A percentile compares a stretch with the other conserved stretches of the same genome.
These are phyloP conservation scores for Caryopteris hybrid DNA, from an alignment of 305 asterid genomes.

Conservation along the genomic window DNA sequence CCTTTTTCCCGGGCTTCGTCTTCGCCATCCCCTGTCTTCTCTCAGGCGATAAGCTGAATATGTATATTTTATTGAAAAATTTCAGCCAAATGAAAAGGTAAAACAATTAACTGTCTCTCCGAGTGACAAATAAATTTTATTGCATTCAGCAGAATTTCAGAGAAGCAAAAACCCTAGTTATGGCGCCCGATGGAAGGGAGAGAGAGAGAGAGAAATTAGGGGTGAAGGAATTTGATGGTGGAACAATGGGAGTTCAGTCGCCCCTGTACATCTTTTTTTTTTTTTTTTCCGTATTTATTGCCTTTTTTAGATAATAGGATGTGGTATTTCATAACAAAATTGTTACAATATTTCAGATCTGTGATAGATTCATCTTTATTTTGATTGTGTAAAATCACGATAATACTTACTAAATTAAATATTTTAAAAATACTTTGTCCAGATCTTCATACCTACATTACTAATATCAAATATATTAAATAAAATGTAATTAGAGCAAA, in stretches of 20 bases:
- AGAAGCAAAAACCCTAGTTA: slow-evolving; percentile 18
- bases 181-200: not conserved
- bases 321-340: too few species aligned
- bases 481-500: too few species aligned
- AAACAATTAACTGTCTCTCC: not conserved
- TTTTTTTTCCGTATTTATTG: not conserved
- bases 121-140: not conserved
- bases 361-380: not conserved
- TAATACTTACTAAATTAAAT: too few species aligned
- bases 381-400: too few species aligned
- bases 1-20: slow-evolving; percentile 68
- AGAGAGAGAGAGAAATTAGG: not conserved
- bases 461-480: too few species aligned
- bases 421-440: too few species aligned
- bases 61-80: not conserved
- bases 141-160: not conserved
- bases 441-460: too few species aligned
- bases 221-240: slow-evolving; percentile 4
- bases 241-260: slow-evolving; percentile 8
- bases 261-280: not conserved
- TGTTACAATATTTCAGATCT: too few species aligned
- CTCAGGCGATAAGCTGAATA: not conserved
- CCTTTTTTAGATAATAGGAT: too few species aligned
- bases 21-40: slow-evolving; percentile 39
- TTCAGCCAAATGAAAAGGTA: not conserved